Percentiles rank a stretch among this genome's conserved stretches.
phyloP scores from a whole-genome alignment of 1,284 basidiomycete genomes.

The Ceratobasidium sp. region DNA sequence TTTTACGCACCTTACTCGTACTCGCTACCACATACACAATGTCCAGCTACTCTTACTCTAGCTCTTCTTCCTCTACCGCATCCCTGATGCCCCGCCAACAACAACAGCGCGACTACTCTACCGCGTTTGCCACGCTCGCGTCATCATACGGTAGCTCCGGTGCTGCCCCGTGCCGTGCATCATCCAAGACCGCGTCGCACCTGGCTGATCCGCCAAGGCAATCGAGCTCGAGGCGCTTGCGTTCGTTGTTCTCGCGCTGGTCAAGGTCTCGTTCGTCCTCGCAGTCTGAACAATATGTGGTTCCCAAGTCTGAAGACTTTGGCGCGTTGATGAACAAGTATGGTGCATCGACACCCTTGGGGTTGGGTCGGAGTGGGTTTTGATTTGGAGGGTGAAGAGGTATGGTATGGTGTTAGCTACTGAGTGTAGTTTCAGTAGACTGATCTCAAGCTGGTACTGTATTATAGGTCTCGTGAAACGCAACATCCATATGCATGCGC shows the following conservation, averaged over 20 bases:
- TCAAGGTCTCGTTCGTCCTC: background rate
- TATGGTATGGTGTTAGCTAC: background rate
- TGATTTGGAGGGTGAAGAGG: background rate
- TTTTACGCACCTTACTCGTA: background rate
- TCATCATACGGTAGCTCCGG: constrained; percentile 40
- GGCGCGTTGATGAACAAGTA: constrained; percentile 37
- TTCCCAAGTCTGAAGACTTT: constrained; percentile 20
- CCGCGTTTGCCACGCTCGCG: constrained; percentile 23
- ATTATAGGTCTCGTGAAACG: background rate
- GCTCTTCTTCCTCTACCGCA: constrained; percentile 16
- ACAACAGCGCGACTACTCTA: constrained; percentile 33
- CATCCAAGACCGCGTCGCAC: constrained; percentile 30
- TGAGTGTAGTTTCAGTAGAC: background rate
- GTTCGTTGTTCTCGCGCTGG: background rate
- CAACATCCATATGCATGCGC: background rate
- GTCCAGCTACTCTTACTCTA: constrained; percentile 20
- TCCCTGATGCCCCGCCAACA: constrained; percentile 1
- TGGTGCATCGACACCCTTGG: constrained; percentile 15
- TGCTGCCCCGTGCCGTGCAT: constrained; percentile 21
- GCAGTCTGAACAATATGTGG: background rate
- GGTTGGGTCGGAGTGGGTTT: background rate
- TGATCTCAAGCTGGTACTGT: background rate
- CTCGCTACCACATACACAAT: constrained; percentile 7
- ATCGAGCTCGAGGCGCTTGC: constrained; percentile 4
- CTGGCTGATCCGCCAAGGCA: background rate